Percentiles rank a stretch among this genome's conserved stretches.
These are phyloP conservation scores for Dorcoceras hygrometricum DNA, from an alignment of 257 asterid genomes.

Conservation along the genomic window DNA sequence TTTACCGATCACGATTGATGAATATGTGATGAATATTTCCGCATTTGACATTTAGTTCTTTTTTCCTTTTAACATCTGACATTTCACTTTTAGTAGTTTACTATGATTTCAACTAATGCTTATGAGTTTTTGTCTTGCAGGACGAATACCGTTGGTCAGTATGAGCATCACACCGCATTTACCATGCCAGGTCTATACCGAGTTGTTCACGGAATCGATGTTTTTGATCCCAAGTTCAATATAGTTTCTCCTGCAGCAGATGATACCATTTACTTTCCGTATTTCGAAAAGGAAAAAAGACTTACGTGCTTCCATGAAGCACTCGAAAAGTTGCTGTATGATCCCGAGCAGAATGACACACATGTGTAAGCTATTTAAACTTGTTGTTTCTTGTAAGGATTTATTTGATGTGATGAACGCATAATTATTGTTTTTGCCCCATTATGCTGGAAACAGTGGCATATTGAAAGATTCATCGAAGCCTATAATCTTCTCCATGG, in stretches of 20 bases:
- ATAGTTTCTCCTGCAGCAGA: slow-evolving; percentile 99
- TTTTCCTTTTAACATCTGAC: neutral
- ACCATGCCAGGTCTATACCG: slow-evolving; percentile 92
- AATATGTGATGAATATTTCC: neutral
- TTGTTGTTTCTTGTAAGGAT: neutral
- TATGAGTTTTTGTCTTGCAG: slow-evolving; percentile 40
- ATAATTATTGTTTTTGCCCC: neutral
- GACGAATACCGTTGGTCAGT: slow-evolving; percentile 89
- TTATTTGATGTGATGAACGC: neutral
- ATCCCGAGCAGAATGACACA: slow-evolving; percentile 76
- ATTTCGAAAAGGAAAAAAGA: slow-evolving; percentile 58
- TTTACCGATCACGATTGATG: slow-evolving; percentile 1
- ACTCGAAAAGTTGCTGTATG: slow-evolving; percentile 68
- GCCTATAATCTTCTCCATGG: slow-evolving; percentile 96
- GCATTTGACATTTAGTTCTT: neutral
- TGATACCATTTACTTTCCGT: slow-evolving; percentile 75
- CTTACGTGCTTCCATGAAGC: slow-evolving; percentile 71
- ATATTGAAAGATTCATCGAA: slow-evolving; percentile 58
- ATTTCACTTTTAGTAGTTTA: neutral
- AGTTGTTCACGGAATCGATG: slow-evolving; percentile 94
- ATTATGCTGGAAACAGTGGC: slow-evolving; percentile 55
- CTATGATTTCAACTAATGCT: neutral
- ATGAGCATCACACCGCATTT: slow-evolving; percentile 83
- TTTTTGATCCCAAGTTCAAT: slow-evolving; percentile 96
- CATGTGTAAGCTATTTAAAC: slow-evolving; percentile 59